These are phyloP conservation scores for Sugiyamaella lignohabitans DNA, from an alignment of 805 yeast species.

Conservation along the genomic window DNA sequence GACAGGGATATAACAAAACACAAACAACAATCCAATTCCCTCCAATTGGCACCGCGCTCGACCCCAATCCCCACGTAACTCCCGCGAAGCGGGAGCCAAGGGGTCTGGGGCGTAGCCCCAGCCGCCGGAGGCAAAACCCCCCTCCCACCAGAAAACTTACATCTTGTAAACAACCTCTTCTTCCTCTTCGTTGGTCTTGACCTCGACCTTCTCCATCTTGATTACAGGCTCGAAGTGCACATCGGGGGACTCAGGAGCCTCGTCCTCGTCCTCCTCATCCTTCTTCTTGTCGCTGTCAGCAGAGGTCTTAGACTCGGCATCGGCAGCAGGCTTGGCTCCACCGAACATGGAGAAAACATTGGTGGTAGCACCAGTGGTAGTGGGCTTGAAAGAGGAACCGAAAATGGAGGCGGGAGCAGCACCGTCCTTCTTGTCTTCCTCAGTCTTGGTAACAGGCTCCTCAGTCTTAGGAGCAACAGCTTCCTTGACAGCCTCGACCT, in stretches of 20 bases:
- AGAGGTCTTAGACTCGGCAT: constrained; percentile 8
- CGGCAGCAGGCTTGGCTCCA: constrained; percentile 59
- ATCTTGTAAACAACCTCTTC: constrained; percentile 80
- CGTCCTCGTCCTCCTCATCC: constrained; percentile 46
- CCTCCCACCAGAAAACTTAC: constrained; percentile 22
- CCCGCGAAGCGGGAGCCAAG: no score
- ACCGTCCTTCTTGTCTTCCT: constrained; percentile 7
- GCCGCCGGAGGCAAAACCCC: no score
- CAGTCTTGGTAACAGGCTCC: constrained; percentile 14
- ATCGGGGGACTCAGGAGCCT: constrained; percentile 63
- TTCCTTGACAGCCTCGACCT: constrained; percentile 12
- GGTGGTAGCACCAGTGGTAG: constrained; percentile 28
- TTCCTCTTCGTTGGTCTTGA: constrained; percentile 89
- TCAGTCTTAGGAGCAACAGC: constrained; percentile 14
- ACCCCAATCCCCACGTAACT: no score
- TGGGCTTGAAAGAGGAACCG: constrained; percentile 15
- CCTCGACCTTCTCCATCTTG: constrained; percentile 90
- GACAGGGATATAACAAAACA: no score
- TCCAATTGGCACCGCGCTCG: no score
- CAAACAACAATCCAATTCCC: background rate
- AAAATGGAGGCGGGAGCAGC: constrained; percentile 12
- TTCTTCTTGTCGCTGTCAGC: constrained; percentile 38
- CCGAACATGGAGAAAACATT: constrained; percentile 95
- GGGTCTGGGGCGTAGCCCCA: no score
- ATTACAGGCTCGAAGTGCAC: constrained; percentile 97